Evolutionary conservation across 192 early-diverging fungal genomes (phyloP).

Genomic region (Rhizoclosmatium globosum): DNA sequence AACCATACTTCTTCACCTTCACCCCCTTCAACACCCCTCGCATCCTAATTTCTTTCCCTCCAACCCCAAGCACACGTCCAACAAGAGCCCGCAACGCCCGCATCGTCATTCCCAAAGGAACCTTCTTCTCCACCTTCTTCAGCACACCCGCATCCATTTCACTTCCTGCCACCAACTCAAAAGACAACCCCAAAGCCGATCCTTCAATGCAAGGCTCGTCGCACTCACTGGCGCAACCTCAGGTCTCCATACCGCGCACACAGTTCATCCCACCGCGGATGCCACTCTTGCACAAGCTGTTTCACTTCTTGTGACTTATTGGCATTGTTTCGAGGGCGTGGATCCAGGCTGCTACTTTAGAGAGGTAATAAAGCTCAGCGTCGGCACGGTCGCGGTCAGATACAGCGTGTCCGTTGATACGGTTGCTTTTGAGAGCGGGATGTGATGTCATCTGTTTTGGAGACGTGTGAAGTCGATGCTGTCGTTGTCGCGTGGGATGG

Average conservation of each 20-base stretch:
- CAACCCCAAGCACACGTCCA: too few relatives aligned
- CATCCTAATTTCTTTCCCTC: too few relatives aligned
- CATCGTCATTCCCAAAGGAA: too few relatives aligned
- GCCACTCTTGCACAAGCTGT: conserved; percentile 18
- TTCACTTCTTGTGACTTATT: background rate
- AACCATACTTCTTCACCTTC: too few relatives aligned
- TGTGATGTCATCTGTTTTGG: conserved; percentile 30
- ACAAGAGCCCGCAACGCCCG: too few relatives aligned
- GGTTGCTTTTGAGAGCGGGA: conserved; percentile 39
- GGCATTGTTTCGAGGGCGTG: background rate
- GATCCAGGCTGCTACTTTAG: conserved; percentile 27
- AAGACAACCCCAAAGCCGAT: conserved; percentile 37
- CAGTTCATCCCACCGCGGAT: conserved; percentile 48
- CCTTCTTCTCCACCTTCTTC: too few relatives aligned
- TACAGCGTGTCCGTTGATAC: conserved; percentile 46
- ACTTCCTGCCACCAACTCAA: conserved; percentile 17
- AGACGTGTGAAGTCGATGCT: background rate
- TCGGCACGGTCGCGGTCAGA: conserved; percentile 35
- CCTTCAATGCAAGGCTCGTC: conserved; percentile 44
- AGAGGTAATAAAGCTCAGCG: conserved; percentile 53
- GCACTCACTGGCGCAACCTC: conserved; percentile 35
- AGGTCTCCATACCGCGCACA: conserved; percentile 38
- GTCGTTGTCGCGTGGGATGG: background rate
- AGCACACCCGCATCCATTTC: too few relatives aligned
- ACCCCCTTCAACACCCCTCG: too few relatives aligned